A percentile compares a stretch with the other conserved stretches of the same genome.
Evolutionary conservation across 306 rosid genomes (phyloP).

Genomic region (Sesbania bispinosa): DNA sequence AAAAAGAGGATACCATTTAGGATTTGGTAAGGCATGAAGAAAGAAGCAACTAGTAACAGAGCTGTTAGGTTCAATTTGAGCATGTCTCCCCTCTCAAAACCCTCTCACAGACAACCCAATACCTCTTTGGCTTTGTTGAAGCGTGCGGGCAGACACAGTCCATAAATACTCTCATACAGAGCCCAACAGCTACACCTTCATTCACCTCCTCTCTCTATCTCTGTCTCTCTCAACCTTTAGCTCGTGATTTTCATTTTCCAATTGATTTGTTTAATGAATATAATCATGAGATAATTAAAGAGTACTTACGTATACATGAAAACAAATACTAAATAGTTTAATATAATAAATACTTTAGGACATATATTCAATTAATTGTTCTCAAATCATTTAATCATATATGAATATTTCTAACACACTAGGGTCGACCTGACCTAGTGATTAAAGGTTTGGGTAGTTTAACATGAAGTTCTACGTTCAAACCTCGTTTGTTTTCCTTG

Average conservation of each 20-base stretch:
- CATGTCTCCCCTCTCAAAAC: conserved; percentile 63
- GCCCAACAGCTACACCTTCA: conserved; percentile 6
- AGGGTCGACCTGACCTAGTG: no score
- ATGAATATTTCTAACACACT: no score
- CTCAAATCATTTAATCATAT: no score
- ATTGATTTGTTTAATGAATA: neutral
- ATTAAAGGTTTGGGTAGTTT: no score
- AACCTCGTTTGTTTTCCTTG: no score
- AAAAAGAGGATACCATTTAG: conserved; percentile 39
- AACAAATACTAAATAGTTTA: no score
- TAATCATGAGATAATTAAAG: neutral
- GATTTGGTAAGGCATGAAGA: conserved; percentile 43
- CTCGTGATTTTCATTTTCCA: neutral
- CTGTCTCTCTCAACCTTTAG: neutral
- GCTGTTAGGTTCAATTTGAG: conserved; percentile 51
- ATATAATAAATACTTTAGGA: no score
- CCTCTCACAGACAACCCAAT: neutral
- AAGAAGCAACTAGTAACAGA: conserved; percentile 23
- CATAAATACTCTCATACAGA: conserved; percentile 28
- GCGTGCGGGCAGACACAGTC: no score
- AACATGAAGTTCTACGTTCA: no score
- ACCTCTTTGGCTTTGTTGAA: conserved; percentile 3
- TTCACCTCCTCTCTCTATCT: neutral
- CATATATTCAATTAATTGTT: no score
- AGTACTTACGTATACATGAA: no score